These are phyloP conservation scores for Aspergillus sp. DNA, from an alignment of 2,329 filamentous ascomycete species.

Conservation along the genomic window DNA sequence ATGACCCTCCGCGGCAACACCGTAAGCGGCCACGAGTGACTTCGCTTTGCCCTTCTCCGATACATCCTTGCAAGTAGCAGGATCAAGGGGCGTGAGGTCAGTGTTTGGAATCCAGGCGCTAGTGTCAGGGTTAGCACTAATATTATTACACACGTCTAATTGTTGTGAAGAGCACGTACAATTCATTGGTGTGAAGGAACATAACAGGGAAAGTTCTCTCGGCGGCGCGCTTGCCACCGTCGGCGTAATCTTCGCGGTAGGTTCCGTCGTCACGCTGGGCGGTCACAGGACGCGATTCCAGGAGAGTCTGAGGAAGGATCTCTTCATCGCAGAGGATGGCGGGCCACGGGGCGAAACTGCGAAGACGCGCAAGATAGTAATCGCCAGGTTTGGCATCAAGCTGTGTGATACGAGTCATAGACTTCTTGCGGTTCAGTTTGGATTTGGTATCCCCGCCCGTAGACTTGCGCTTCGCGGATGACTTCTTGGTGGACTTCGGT, in stretches of 20 bases:
- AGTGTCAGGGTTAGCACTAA: slow-evolving; percentile 17
- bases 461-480: slow-evolving; percentile 68
- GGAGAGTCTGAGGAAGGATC: slow-evolving; percentile 79
- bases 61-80: slow-evolving; percentile 67
- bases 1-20: slow-evolving; percentile 75
- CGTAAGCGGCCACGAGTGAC: slow-evolving; percentile 73
- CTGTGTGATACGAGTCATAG: slow-evolving; percentile 68
- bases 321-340: slow-evolving; percentile 90
- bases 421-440: slow-evolving; percentile 83
- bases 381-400: slow-evolving; percentile 86
- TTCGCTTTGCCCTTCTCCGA: slow-evolving; percentile 76
- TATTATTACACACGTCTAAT: slow-evolving; percentile 1
- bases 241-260: slow-evolving; percentile 81
- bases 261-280: slow-evolving; percentile 79
- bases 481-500: slow-evolving; percentile 51
- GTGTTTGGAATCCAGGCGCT: slow-evolving; percentile 93
- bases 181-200: slow-evolving; percentile 94
- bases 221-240: slow-evolving; percentile 80
- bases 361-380: slow-evolving; percentile 88
- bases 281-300: slow-evolving; percentile 78
- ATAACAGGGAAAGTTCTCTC: slow-evolving; percentile 92
- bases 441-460: slow-evolving; percentile 62
- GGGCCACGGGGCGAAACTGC: slow-evolving; percentile 93
- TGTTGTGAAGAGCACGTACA: slow-evolving; percentile 63
- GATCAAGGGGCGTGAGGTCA: slow-evolving; percentile 73